Conservation (phyloP, 2,329 filamentous ascomycete species). For the Fusarium multiceps region DNA sequence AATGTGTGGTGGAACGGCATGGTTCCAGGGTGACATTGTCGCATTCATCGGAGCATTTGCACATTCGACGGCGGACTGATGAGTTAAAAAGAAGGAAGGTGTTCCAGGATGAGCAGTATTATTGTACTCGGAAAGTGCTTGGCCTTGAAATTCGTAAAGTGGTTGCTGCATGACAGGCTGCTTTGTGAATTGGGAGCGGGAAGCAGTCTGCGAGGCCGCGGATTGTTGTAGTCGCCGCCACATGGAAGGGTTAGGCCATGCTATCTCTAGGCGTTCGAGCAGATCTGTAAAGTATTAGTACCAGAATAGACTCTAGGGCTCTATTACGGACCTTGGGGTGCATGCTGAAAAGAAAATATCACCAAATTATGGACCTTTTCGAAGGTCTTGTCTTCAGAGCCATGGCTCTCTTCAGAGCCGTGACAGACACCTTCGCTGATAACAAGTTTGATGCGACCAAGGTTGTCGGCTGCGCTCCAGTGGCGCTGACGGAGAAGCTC, state of each 20-base stretch:
- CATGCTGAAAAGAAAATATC: slow-evolving; percentile 87
- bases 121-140: neutral
- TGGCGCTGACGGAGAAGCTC: slow-evolving; percentile 75
- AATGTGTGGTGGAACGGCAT: neutral
- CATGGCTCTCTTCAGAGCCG: slow-evolving; percentile 60
- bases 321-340: slow-evolving; percentile 72
- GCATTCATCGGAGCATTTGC: neutral
- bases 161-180: neutral
- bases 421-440: slow-evolving; percentile 78
- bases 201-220: slow-evolving; percentile 40
- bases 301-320: fast-evolving
- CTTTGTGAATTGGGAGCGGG: slow-evolving; percentile 55
- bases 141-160: neutral
- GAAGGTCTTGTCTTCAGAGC: slow-evolving; percentile 64
- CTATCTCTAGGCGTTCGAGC: slow-evolving; percentile 77
- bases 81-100: neutral
- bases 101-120: neutral
- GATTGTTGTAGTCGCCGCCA: slow-evolving; percentile 59
- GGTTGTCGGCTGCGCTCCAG: slow-evolving; percentile 77
- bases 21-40: neutral
- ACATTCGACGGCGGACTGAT: neutral
- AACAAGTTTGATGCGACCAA: slow-evolving; percentile 80
- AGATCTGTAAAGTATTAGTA: slow-evolving; percentile 60
- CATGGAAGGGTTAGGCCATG: slow-evolving; percentile 82
- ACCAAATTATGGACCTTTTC: slow-evolving; percentile 78